Evolutionary conservation across 1,284 basidiomycete species (phyloP).

Genomic region (Chondrostereum purpureum): DNA sequence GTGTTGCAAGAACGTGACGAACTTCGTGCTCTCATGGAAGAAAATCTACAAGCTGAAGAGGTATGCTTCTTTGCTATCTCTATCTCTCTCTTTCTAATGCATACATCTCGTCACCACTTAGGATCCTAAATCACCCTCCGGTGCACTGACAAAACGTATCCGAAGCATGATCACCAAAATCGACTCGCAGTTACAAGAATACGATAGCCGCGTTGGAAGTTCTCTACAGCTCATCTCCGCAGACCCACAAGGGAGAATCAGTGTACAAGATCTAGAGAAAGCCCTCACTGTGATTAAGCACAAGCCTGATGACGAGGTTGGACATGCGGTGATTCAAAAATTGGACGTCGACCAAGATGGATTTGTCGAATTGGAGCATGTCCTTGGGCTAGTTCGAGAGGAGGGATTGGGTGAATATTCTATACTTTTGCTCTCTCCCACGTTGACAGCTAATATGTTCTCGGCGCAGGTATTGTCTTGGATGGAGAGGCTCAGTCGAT

Average conservation of each 20-base stretch:
- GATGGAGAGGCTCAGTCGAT: conserved; percentile 71
- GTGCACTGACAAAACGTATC: conserved; percentile 89
- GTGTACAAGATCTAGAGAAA: conserved; percentile 84
- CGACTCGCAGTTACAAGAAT: conserved; percentile 88
- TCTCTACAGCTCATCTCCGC: conserved; percentile 93
- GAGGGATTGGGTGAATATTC: conserved; percentile 61
- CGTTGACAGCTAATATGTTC: conserved; percentile 8
- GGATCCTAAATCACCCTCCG: conserved; percentile 75
- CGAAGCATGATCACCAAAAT: conserved; percentile 95
- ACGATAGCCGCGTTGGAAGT: conserved; percentile 86
- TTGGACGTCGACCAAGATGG: conserved; percentile 96
- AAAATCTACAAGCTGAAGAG: conserved; percentile 86
- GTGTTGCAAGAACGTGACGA: conserved; percentile 96
- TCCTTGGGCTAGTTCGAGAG: conserved; percentile 72
- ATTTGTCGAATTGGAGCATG: conserved; percentile 84
- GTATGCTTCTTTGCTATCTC: conserved; percentile 28
- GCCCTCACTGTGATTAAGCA: conserved; percentile 94
- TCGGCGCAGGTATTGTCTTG: conserved; percentile 54
- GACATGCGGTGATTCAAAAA: conserved; percentile 86
- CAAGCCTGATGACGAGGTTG: conserved; percentile 85
- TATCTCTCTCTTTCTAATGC: neutral
- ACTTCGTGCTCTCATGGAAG: conserved; percentile 83
- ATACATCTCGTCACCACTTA: too few relatives aligned
- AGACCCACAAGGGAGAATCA: conserved; percentile 88
- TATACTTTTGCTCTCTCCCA: conserved; percentile 2